These are phyloP conservation scores for Wakefieldia striispora DNA, from an alignment of 768 basidiomycete species.

Conservation along the genomic window DNA sequence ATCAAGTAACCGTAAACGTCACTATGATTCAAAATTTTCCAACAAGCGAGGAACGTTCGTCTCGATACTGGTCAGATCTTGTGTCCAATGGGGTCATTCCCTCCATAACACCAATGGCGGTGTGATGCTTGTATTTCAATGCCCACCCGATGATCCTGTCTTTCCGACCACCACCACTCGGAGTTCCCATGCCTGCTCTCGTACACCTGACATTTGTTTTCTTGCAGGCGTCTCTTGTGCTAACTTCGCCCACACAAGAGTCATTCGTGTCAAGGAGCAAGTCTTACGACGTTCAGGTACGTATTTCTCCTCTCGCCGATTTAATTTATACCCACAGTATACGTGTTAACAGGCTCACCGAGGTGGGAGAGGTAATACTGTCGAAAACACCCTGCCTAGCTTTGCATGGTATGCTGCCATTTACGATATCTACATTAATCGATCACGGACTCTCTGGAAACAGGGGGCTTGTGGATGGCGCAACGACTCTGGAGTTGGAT, in stretches of 20 bases:
- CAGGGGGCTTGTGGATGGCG: constrained; percentile 75
- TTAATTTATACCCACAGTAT: constrained; percentile 2
- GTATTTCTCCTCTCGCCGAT: neutral
- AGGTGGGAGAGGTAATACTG: constrained; percentile 71
- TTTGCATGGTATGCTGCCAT: constrained; percentile 63
- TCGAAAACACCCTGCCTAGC: constrained; percentile 70
- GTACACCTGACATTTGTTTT: constrained; percentile 8
- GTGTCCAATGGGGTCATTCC: constrained; percentile 14
- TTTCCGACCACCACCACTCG: neutral
- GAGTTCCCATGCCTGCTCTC: constrained; percentile 14
- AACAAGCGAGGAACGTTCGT: constrained; percentile 30
- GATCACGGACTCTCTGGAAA: constrained; percentile 7
- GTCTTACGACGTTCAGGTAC: constrained; percentile 53
- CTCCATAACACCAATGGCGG: neutral
- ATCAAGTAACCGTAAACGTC: constrained; percentile 15
- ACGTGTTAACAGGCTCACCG: constrained; percentile 56
- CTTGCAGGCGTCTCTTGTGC: constrained; percentile 9
- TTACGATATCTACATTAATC: constrained; percentile 8
- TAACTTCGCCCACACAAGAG: constrained; percentile 30
- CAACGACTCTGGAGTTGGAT: constrained; percentile 75
- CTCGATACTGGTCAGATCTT: constrained; percentile 14
- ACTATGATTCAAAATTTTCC: neutral
- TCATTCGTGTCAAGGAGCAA: constrained; percentile 21
- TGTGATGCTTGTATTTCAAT: neutral
- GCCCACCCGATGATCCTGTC: neutral